Evolutionary conservation across 2,329 filamentous ascomycete species (phyloP).

Genomic region (Exophiala alcalophila): DNA sequence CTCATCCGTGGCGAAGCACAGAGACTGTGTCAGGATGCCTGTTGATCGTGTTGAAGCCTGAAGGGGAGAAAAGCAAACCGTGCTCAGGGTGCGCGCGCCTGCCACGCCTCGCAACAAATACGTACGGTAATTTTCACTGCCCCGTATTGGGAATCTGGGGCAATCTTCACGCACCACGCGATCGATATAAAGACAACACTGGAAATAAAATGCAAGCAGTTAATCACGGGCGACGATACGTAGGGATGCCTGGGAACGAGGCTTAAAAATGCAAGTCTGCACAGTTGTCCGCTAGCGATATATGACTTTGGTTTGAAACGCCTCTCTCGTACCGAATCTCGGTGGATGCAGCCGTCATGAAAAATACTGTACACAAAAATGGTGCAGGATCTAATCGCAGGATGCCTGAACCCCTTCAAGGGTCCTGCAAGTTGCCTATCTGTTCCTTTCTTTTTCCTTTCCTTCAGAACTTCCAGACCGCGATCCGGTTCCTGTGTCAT

Average conservation of each 20-base stretch:
- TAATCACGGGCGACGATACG: no score
- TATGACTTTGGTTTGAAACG: no score
- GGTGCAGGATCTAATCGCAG: not conserved
- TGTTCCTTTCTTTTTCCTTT: conserved; percentile 16
- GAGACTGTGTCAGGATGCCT: conserved; percentile 7
- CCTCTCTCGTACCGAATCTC: no score
- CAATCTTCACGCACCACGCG: no score
- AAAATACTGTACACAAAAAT: conserved; percentile 5
- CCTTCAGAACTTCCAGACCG: conserved; percentile 23
- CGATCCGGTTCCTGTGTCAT: conserved; percentile 28
- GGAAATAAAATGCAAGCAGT: no score
- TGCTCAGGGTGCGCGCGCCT: conserved; percentile 10
- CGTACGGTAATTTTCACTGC: no score
- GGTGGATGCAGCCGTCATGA: conserved; percentile 6
- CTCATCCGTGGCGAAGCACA: conserved; percentile 13
- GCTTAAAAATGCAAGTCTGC: no score
- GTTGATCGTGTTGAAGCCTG: conserved; percentile 4
- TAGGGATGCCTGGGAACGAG: no score
- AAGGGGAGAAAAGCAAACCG: conserved; percentile 10
- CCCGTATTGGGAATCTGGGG: no score
- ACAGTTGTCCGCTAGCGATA: no score
- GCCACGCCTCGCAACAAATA: no score
- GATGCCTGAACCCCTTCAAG: not conserved
- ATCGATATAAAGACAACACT: no score
- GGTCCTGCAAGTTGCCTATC: conserved; percentile 3